phyloP scores from a whole-genome alignment of 2,329 filamentous ascomycete species.

The Dothideomycetes sp. region DNA sequence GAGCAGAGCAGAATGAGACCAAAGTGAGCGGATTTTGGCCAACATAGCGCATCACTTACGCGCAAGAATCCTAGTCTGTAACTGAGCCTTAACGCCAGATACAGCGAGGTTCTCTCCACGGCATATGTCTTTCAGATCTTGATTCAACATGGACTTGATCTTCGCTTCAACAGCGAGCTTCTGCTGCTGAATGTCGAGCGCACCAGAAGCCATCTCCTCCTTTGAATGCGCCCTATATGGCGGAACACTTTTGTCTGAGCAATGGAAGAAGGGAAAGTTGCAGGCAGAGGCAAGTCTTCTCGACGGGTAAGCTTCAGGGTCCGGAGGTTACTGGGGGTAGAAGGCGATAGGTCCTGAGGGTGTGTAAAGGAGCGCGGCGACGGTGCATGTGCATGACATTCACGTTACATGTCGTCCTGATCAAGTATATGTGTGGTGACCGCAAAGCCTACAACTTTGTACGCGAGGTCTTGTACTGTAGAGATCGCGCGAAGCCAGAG shows the following conservation, averaged over 20 bases:
- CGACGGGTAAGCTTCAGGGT: no score
- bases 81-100: conserved; percentile 72
- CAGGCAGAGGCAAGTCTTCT: not conserved
- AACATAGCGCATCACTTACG: conserved; percentile 48
- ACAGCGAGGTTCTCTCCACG: conserved; percentile 62
- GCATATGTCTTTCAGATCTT: conserved; percentile 67
- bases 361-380: not conserved
- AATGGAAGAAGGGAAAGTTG: not conserved
- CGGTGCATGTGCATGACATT: not conserved
- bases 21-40: not conserved
- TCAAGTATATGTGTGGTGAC: no score
- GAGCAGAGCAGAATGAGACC: conserved; percentile 9
- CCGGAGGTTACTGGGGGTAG: no score
- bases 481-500: not conserved
- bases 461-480: no score
- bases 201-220: conserved; percentile 1
- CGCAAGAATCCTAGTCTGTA: conserved; percentile 67
- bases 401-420: not conserved
- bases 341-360: not conserved
- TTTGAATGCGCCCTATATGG: no score
- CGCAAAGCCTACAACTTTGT: no score
- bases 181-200: not conserved
- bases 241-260: no score
- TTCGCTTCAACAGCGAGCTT: conserved; percentile 27
- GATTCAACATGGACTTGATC: conserved; percentile 47